Base-by-base conservation (phyloP, 352 stramenopile species). In the Phytophthora citricola region DNA sequence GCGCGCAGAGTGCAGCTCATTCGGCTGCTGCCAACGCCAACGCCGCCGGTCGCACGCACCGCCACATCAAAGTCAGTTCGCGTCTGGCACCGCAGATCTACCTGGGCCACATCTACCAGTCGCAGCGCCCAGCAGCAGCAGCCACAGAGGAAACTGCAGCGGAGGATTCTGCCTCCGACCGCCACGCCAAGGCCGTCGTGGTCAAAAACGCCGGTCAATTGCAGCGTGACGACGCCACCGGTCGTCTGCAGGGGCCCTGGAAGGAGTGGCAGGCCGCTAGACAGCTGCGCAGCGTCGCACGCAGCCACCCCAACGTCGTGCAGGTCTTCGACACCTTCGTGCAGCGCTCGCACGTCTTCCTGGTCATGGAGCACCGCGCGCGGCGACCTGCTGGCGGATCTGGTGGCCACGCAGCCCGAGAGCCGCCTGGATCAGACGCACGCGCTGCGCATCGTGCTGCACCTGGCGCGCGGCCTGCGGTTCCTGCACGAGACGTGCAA, bases 351-450 rank as follows among this genome's bases (percentile, higher is more conserved):
- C 56, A 56, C 17, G 40, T 83, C 14, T 83, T 79, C 49, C 36
- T 89, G 14, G 69, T 85, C 58, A 87, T 89, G 69, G 78, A 91
- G 41, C 83, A 84, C 56, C 40, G 55, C 61, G 0, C 65, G 74
- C 14, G 80, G 78, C 1, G 80, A 90, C 51, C 58, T 92, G 39
- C 76, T 79, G 41, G 38, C 58, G 10, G 47, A 76, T n/a, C 62
- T 83, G 36, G 52, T 65, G n/a, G 40, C 34, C 12, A 71, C 66
- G n/a, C 71, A 73, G 22, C 58, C 66, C 6, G 52, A 69, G n/a
- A 64, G 53, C 17, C 62, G 54, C 7, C 38, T 85, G 44, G 45
- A 54, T 5, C 48, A 79, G 60, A 50, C 22, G 0, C 52, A 75
- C 11, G 75, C 76, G 1, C 67, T 86, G 5, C 17, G 27, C 12